phyloP scores from a whole-genome alignment of 2,329 filamentous ascomycete species.

The Xenosphaeropsis pyriputrescens region DNA sequence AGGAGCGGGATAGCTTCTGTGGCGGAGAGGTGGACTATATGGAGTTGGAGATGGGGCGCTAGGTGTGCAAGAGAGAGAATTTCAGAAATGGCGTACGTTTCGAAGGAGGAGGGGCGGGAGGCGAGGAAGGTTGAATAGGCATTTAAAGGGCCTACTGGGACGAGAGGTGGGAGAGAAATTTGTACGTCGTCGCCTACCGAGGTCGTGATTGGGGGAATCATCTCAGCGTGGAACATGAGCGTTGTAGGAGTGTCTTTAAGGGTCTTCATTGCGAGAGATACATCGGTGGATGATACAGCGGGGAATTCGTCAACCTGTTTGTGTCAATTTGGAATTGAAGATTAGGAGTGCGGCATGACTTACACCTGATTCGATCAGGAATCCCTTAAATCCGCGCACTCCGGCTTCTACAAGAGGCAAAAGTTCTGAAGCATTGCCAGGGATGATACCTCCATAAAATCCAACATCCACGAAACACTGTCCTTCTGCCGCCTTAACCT shows the following conservation, averaged over 20 bases:
- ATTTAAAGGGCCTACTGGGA: slow-evolving; percentile 56
- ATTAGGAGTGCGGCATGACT: slow-evolving; percentile 22
- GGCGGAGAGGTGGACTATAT: slow-evolving; percentile 67
- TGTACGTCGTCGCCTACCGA: slow-evolving; percentile 70
- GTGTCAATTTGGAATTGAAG: background rate
- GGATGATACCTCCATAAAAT: slow-evolving; percentile 90
- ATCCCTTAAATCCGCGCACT: slow-evolving; percentile 93
- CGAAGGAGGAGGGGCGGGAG: slow-evolving; percentile 77
- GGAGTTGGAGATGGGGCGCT: slow-evolving; percentile 70
- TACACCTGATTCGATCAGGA: slow-evolving; percentile 92
- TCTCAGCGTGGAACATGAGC: slow-evolving; percentile 98
- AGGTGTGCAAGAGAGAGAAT: slow-evolving; percentile 70
- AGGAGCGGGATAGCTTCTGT: slow-evolving; percentile 54
- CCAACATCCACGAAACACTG: slow-evolving; percentile 99
- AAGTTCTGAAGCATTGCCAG: slow-evolving; percentile 71
- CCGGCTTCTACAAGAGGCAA: slow-evolving; percentile 70
- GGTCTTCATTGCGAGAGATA: slow-evolving; percentile 64
- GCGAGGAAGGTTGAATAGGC: slow-evolving; percentile 83
- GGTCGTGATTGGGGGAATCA: slow-evolving; percentile 76
- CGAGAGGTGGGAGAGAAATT: slow-evolving; percentile 50
- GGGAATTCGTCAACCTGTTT: slow-evolving; percentile 85
- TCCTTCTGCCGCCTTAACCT: slow-evolving; percentile 67
- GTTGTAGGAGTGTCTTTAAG: slow-evolving; percentile 74
- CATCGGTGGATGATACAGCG: slow-evolving; percentile 67
- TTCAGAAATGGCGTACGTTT: slow-evolving; percentile 79